A percentile compares a stretch with the other conserved stretches of the same genome.
phyloP scores from a whole-genome alignment of 352 stramenopile genomes.

The Pythium aristosporum region DNA sequence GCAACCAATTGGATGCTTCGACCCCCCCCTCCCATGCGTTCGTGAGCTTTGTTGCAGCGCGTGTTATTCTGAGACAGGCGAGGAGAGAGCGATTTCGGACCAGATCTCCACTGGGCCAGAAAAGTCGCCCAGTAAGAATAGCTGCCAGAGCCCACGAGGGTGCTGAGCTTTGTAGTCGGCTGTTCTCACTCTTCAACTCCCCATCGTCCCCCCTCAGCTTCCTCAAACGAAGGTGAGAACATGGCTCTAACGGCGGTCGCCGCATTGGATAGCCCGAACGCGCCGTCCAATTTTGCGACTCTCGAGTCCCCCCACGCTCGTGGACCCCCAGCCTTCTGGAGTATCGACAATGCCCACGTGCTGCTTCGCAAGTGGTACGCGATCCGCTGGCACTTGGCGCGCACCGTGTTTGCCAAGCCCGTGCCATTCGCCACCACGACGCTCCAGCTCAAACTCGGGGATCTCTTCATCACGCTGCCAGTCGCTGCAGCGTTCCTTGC shows the following conservation, averaged over 20 bases:
- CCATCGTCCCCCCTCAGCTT: too few species aligned
- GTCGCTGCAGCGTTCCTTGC: conserved; percentile 5
- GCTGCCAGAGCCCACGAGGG: too few species aligned
- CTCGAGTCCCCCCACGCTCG: not conserved
- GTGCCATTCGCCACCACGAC: conserved; percentile 16
- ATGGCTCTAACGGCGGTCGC: not conserved
- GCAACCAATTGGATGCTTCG: too few species aligned
- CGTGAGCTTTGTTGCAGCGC: too few species aligned
- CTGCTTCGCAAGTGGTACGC: conserved; percentile 16
- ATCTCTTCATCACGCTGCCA: conserved; percentile 20
- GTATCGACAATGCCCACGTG: not conserved
- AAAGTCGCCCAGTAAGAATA: too few species aligned
- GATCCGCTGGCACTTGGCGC: conserved; percentile 19
- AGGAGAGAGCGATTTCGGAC: too few species aligned
- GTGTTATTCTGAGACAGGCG: too few species aligned
- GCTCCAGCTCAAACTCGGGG: conserved; percentile 24
- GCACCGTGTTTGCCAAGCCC: conserved; percentile 11
- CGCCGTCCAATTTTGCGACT: not conserved
- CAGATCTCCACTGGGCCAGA: too few species aligned
- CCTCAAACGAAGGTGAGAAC: too few species aligned
- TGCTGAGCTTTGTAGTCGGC: too few species aligned
- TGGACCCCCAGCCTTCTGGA: not conserved
- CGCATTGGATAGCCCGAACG: not conserved
- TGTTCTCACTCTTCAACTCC: too few species aligned
- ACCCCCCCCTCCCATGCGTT: too few species aligned